Evolutionary conservation across 2,329 filamentous ascomycete genomes (phyloP).

Genomic region (Chrysoporthe puriensis): DNA sequence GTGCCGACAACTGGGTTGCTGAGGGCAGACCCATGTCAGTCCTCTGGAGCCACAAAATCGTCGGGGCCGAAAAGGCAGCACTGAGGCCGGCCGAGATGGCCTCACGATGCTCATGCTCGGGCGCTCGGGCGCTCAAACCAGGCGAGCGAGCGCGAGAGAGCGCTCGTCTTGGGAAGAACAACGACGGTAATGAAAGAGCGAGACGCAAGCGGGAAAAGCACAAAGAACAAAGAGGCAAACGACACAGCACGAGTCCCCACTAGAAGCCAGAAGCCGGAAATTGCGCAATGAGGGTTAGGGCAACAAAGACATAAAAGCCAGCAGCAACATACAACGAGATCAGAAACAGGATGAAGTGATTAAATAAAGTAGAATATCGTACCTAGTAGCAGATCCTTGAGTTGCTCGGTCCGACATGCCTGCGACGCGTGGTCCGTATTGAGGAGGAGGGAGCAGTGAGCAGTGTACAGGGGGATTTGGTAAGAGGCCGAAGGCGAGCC

Average conservation of each 20-base stretch:
- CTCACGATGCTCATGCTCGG: no score
- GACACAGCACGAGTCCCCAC: not conserved
- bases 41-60: no score
- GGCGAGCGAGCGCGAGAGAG: no score
- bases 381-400: constrained; percentile 1
- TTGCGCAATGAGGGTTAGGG: not conserved
- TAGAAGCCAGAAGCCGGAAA: not conserved
- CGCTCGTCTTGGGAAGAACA: no score
- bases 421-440: not conserved
- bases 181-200: no score
- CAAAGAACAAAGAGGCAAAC: not conserved
- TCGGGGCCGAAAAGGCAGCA: no score
- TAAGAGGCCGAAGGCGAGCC: not conserved
- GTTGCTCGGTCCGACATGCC: not conserved
- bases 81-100: no score
- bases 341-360: not conserved
- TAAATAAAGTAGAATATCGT: not conserved
- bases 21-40: no score
- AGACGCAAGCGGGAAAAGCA: not conserved
- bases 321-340: not conserved
- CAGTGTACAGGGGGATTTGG: not conserved
- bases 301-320: not conserved
- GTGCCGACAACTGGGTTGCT: not conserved
- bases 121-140: no score
- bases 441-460: not conserved